Evolutionary conservation across 2,329 filamentous ascomycete species (phyloP), one percentile per base, ranked within the genome.

Genomic region (Coniochaeta sp.): DNA sequence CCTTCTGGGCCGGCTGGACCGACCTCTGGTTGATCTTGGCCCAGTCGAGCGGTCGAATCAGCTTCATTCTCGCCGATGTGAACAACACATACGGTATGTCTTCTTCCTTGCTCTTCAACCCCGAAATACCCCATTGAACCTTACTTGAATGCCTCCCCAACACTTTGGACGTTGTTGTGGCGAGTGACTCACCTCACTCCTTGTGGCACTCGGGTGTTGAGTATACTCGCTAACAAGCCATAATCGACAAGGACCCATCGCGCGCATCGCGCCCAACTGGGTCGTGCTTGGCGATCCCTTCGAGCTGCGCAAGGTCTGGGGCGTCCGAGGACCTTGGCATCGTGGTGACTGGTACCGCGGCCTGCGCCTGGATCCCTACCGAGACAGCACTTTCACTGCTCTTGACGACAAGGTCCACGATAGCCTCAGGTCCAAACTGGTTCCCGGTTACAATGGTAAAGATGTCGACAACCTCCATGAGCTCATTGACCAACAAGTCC

Each of bases 371-470:
- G 77, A 84, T 62, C 77, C 79, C 0, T 72, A 77, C 44, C 72
- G 74, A 19, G 77, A 84, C 67, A 81, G 79, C 64, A 73, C 81
- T 19, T 75, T 84, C 60, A 80, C 78, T 2, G 75, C 78, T 33
- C 73, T 75, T 33, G 75, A 85, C 63, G 78, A 79, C 59, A 70
- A 71, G 17, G 69, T 72, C 22, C 82, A 84, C 66, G 65, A 66
- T 22, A 58, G 50, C 11, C 63, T 69, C 72, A 59, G 81, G 74
- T 64, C 68, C 66, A 60, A 76, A 74, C 57, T 74, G 28, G 28
- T 63, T 24, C 66, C 65, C 0, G 68, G 67, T 1, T 70, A 70
- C 36, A 50, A 56, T 14, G 72, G 72, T 9, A 70, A 70, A 38
- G 71, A 70, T 12, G 65, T 72, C 16, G 67, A 70, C 26, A 66